Base-by-base conservation (phyloP, 1,139 yeast genomes). In the Lodderomyces beijingensis region DNA sequence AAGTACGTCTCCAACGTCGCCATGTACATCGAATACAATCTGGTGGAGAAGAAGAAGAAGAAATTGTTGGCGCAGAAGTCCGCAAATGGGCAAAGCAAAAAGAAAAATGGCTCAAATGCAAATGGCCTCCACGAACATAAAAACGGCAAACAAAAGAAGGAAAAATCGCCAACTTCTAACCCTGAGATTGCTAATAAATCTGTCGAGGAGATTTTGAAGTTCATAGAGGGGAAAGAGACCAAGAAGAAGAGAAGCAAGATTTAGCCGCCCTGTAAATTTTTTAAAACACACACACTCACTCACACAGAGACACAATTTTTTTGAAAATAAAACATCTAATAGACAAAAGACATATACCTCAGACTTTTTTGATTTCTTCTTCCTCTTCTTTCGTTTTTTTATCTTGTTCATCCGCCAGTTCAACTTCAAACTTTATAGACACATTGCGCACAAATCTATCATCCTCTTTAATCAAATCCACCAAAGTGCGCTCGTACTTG, bases 181-280 rank as follows among this genome's bases (percentile, higher is more conserved):
- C 79, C 84, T 16, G 72, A 67, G 25, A 67, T 80, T 42, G 79
- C 81, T 10, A 58, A 62, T 33, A 67, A 77, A 53, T 76, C 84
- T 13, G 72, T 81, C 37, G 89, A 80, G 33, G 89, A 80, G 38
- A 74, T 82, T 41, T 63, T 81, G 59, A 67, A 68, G 33, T 82
- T 74, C 47, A 79, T 82, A 47, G 82, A 79, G 53, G 85, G 83
- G 30, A 26, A 48, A 24, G 41, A 42, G 31, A 35, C 37, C 24
- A 32, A 35, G 23, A 32, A 28, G 23, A 25, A 42, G 37, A 29
- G 16, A 30, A n/a, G 9, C 14, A 14, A 15, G n/a, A n/a, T n/a
- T n/a, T n/a, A n/a, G n/a, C n/a, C n/a, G n/a, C n/a, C n/a, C n/a
- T n/a, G n/a, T n/a, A n/a, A n/a, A n/a, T n/a, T n/a, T n/a, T n/a